Evolutionary conservation across 371 early-diverging fungal genomes (phyloP).

Genomic region (Batkoa obscura): DNA sequence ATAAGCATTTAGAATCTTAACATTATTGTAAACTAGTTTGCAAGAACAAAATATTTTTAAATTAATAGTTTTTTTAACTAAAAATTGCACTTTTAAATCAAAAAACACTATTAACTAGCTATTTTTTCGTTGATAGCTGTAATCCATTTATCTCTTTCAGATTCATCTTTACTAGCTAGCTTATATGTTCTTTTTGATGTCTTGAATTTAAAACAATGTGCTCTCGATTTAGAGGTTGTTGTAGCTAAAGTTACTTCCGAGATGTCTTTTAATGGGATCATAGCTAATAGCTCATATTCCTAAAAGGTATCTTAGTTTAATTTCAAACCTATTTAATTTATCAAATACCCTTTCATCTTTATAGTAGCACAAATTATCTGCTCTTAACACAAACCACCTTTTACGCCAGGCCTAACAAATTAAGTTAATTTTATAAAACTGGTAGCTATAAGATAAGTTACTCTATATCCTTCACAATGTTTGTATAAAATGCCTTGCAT

Average conservation of each 20-base stretch:
- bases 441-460: neutral
- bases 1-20: too few relatives aligned
- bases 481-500: neutral
- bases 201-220: neutral
- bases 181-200: neutral
- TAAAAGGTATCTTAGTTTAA: neutral
- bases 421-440: neutral
- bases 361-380: neutral
- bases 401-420: neutral
- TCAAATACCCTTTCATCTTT: neutral
- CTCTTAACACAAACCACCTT: neutral
- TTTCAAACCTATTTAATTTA: neutral
- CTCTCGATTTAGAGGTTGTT: neutral
- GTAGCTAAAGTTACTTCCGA: neutral
- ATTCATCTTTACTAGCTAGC: neutral
- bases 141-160: neutral
- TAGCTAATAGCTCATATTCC: neutral
- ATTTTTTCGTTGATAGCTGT: neutral
- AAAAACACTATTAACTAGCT: too few relatives aligned
- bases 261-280: neutral
- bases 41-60: too few relatives aligned
- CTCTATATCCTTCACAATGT: neutral
- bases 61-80: too few relatives aligned
- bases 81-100: too few relatives aligned
- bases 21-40: too few relatives aligned